Evolutionary conservation across 108 stramenopile genomes (phyloP).

Genomic region (Fistulifera pelliculosa): DNA sequence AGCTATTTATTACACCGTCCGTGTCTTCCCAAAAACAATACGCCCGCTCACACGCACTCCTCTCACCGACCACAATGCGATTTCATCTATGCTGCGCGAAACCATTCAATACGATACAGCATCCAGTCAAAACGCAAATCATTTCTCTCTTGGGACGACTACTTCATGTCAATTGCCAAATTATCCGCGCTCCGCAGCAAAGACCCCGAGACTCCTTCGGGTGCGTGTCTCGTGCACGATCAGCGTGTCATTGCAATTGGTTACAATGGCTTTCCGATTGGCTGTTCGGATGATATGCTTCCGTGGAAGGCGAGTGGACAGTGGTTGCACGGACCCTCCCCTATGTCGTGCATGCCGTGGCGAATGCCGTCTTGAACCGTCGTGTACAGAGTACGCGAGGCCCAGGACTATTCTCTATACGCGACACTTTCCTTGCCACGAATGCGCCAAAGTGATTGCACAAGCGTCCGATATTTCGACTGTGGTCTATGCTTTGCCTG

Average conservation of each 20-base stretch:
- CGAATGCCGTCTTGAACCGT: slow-evolving; percentile 97
- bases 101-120: too few relatives aligned
- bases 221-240: slow-evolving; percentile 4
- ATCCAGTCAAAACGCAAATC: neutral
- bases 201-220: slow-evolving; percentile 57
- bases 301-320: slow-evolving; percentile 61
- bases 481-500: slow-evolving; percentile 33
- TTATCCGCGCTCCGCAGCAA: slow-evolving; percentile 87
- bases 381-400: slow-evolving; percentile 59
- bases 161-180: slow-evolving; percentile 91
- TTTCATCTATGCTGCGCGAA: too few relatives aligned
- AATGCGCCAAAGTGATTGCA: slow-evolving; percentile 94
- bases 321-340: slow-evolving; percentile 79
- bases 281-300: slow-evolving; percentile 82
- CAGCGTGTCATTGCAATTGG: slow-evolving; percentile 90
- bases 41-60: too few relatives aligned
- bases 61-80: too few relatives aligned
- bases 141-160: slow-evolving; percentile 95
- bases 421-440: slow-evolving; percentile 87
- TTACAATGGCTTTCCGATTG: slow-evolving; percentile 94
- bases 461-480: slow-evolving; percentile 83
- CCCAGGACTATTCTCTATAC: slow-evolving; percentile 58
- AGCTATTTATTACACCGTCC: too few relatives aligned
- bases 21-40: too few relatives aligned
- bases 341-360: slow-evolving; percentile 93